Conservation (phyloP, 2,329 filamentous ascomycete genomes). For the Podosphaera leucotricha region DNA sequence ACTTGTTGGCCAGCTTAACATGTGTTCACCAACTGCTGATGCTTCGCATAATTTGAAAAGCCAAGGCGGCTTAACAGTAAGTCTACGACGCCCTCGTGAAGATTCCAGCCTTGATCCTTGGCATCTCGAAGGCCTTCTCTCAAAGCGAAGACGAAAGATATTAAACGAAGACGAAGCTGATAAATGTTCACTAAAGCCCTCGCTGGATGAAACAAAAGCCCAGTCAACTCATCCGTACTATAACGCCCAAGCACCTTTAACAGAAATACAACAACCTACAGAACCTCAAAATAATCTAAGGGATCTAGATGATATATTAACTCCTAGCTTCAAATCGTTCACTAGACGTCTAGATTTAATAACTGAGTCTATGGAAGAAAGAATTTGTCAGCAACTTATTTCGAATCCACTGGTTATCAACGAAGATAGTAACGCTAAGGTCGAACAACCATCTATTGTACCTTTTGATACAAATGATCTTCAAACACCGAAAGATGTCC, state of each 20-base stretch:
- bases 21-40: constrained; percentile 5
- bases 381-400: no score
- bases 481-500: constrained; percentile 19
- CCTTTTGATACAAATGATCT: neutral
- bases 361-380: neutral
- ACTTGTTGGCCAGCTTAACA: constrained; percentile 14
- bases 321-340: constrained; percentile 25
- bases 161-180: constrained; percentile 37
- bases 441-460: no score
- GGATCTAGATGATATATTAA: constrained; percentile 28
- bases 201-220: constrained; percentile 33
- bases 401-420: no score
- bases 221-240: constrained; percentile 32
- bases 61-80: constrained; percentile 5
- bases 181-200: constrained; percentile 26
- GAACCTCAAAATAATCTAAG: constrained; percentile 28
- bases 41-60: constrained; percentile 2
- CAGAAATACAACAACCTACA: constrained; percentile 31
- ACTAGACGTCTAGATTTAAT: constrained; percentile 12
- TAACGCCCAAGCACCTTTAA: constrained; percentile 39
- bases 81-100: constrained; percentile 14
- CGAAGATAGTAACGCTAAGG: no score
- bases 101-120: constrained; percentile 8
- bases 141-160: constrained; percentile 26
- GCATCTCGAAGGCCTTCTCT: constrained; percentile 14